Evolutionary conservation across 192 early-diverging fungal genomes (phyloP).

Genomic region (Gaertneriomyces sp.): DNA sequence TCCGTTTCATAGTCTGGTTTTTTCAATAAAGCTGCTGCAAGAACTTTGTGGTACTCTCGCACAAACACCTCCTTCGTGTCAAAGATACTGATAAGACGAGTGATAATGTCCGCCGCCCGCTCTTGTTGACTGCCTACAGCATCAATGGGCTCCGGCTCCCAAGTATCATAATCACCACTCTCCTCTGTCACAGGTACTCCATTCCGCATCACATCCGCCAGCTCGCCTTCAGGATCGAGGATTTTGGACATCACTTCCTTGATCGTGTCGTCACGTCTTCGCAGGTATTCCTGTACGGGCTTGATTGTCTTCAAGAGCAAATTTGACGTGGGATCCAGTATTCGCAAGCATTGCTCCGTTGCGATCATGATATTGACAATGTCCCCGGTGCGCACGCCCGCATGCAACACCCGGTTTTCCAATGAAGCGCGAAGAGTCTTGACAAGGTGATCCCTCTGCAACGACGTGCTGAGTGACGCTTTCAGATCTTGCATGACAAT

Average conservation of each 20-base stretch:
- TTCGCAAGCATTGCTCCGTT: slow-evolving; percentile 4
- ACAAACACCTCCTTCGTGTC: slow-evolving; percentile 16
- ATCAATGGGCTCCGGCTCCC: slow-evolving; percentile 23
- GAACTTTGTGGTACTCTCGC: slow-evolving; percentile 16
- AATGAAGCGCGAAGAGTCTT: slow-evolving; percentile 8
- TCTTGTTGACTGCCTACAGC: slow-evolving; percentile 15
- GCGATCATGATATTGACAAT: slow-evolving; percentile 17
- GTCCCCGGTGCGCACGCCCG: slow-evolving; percentile 17
- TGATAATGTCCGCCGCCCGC: slow-evolving; percentile 18
- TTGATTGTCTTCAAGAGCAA: slow-evolving; percentile 10
- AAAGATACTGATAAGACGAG: slow-evolving; percentile 10
- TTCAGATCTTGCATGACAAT: slow-evolving; percentile 8
- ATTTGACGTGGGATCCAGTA: slow-evolving; percentile 20
- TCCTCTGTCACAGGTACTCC: slow-evolving; percentile 5
- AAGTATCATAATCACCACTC: slow-evolving; percentile 6
- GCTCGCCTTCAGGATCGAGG: slow-evolving; percentile 10
- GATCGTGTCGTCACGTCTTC: slow-evolving; percentile 13
- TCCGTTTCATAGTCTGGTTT: slow-evolving; percentile 13
- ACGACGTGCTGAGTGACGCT: slow-evolving; percentile 11
- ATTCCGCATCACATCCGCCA: slow-evolving; percentile 17
- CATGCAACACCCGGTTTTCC: slow-evolving; percentile 12
- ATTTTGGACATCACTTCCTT: slow-evolving; percentile 6
- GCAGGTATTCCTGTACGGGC: slow-evolving; percentile 17
- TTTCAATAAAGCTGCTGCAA: slow-evolving; percentile 5
- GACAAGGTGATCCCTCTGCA: slow-evolving; percentile 20